These are phyloP conservation scores for Coemansia umbellata DNA, from an alignment of 192 early-diverging fungal genomes.

Conservation along the genomic window DNA sequence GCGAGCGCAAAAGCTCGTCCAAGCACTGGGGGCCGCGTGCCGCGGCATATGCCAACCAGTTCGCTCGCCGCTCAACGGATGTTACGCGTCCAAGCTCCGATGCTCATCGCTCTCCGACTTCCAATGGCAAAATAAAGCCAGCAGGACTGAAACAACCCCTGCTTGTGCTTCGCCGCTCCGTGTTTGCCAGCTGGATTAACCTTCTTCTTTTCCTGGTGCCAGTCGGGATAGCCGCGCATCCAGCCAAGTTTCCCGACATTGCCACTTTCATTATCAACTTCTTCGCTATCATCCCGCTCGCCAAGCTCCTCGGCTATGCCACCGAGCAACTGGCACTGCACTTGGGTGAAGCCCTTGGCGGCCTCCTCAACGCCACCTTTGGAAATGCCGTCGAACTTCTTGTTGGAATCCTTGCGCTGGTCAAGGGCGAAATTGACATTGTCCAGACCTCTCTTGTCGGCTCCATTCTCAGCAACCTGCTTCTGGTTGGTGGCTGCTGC, in stretches of 20 bases:
- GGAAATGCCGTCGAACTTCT: constrained; percentile 90
- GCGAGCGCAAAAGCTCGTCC: constrained; percentile 11
- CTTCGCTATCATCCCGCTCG: constrained; percentile 85
- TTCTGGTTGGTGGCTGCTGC: constrained; percentile 82
- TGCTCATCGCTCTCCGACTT: background rate
- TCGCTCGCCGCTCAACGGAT: constrained; percentile 36
- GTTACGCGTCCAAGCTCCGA: background rate
- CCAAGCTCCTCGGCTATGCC: constrained; percentile 71
- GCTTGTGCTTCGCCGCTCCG: constrained; percentile 51
- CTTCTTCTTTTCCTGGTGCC: constrained; percentile 72
- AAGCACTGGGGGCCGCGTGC: constrained; percentile 45
- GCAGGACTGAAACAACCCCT: constrained; percentile 39
- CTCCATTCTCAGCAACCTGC: constrained; percentile 83
- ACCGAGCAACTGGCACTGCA: constrained; percentile 71
- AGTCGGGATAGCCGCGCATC: constrained; percentile 65
- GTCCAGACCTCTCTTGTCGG: constrained; percentile 89
- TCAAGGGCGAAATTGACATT: constrained; percentile 70
- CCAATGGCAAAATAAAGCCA: constrained; percentile 6
- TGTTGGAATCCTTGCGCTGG: constrained; percentile 77
- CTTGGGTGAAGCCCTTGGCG: constrained; percentile 68
- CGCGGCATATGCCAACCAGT: constrained; percentile 28
- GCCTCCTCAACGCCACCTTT: constrained; percentile 73
- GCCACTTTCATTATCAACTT: constrained; percentile 83
- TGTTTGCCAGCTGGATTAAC: constrained; percentile 65
- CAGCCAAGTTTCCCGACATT: constrained; percentile 62